These are phyloP conservation scores for Diutina scorzettiae DNA, from an alignment of 1,139 yeast genomes.

Conservation along the genomic window DNA sequence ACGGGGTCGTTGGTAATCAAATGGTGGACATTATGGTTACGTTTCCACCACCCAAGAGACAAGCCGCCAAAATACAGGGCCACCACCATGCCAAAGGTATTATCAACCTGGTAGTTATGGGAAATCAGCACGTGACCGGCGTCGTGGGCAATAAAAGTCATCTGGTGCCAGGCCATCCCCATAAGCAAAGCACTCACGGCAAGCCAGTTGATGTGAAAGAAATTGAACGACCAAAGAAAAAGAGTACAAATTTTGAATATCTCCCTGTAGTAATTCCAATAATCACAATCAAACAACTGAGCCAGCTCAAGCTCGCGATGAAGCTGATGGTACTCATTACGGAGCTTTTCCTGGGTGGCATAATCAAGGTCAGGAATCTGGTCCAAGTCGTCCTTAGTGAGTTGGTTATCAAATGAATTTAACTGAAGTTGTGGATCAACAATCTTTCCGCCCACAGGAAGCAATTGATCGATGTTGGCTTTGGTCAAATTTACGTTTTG, in stretches of 20 bases:
- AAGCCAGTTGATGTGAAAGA: slow-evolving; percentile 35
- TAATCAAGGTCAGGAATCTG: slow-evolving; percentile 54
- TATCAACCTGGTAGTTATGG: slow-evolving; percentile 71
- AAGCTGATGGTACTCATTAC: slow-evolving; percentile 46
- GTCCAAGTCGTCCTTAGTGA: slow-evolving; percentile 42
- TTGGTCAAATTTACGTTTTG: slow-evolving; percentile 29
- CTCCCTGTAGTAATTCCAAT: slow-evolving; percentile 61
- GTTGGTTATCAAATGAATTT: slow-evolving; percentile 36
- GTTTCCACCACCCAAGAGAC: slow-evolving; percentile 90
- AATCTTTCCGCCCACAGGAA: slow-evolving; percentile 13
- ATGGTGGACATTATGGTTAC: slow-evolving; percentile 87
- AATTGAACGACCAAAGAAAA: slow-evolving; percentile 37
- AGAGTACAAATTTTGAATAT: slow-evolving; percentile 45
- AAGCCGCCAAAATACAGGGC: slow-evolving; percentile 83
- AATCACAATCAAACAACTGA: slow-evolving; percentile 63
- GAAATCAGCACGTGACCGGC: slow-evolving; percentile 81
- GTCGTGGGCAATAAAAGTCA: slow-evolving; percentile 81
- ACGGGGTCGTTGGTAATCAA: slow-evolving; percentile 81
- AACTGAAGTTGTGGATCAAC: slow-evolving; percentile 38
- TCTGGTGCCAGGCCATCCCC: slow-evolving; percentile 84
- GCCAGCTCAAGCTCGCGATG: slow-evolving; percentile 43
- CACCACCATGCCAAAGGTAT: slow-evolving; percentile 55
- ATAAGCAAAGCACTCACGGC: slow-evolving; percentile 49
- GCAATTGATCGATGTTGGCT: slow-evolving; percentile 23
- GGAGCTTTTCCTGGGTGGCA: slow-evolving; percentile 46